Base-by-base conservation (phyloP, 371 early-diverging fungal genomes). In the Mortierella sp. region DNA sequence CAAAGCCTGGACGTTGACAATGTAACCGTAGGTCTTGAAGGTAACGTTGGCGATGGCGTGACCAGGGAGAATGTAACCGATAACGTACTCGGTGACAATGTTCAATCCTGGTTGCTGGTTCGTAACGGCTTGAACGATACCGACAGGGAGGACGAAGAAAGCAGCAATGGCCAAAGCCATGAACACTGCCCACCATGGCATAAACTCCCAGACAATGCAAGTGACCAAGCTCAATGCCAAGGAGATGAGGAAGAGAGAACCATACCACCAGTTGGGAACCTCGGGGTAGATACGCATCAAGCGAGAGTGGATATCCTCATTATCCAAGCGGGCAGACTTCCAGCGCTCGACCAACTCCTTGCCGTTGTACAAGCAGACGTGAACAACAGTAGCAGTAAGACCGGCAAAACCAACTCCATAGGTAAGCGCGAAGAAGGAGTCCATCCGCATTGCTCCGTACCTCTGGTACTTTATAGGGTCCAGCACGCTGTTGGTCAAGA, bases 261-360 rank as follows among this genome's bases (percentile, higher is more conserved):
- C 78, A 48, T 92, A 92, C 94, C 94, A 92, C 88, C 87, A 88
- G 41, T 78, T 67, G 1, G 94, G 94, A 3, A 93, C 88, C 71
- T 90, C 83, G 43, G 66, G 60, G 71, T 86, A 87, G 19, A 31
- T 56, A 16, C 54, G 51, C 90, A 82, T 83, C 80, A 70, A 17
- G n/a, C 63, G 63, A 6, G 71, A 48, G 55, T 70, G 71, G 24
- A 70, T 41, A 55, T 70, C 64, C 28, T 63, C 71, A 19, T 49
- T 49, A 39, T 59, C 59, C 7, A 19, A 14, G 40, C 58, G 70
- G 29, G 62, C 57, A 12, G 53, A 46, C 46, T 46, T 62, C 59
- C 63, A 74, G 46, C 71, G 74, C 13, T 28, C 39, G 27, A 60
- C 47, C 19, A 82, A 73, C 57, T 86, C 84, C 40, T 57, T 19